These are phyloP conservation scores for Annulohypoxylon stygium DNA, from an alignment of 495 filamentous ascomycete genomes.

Conservation along the genomic window DNA sequence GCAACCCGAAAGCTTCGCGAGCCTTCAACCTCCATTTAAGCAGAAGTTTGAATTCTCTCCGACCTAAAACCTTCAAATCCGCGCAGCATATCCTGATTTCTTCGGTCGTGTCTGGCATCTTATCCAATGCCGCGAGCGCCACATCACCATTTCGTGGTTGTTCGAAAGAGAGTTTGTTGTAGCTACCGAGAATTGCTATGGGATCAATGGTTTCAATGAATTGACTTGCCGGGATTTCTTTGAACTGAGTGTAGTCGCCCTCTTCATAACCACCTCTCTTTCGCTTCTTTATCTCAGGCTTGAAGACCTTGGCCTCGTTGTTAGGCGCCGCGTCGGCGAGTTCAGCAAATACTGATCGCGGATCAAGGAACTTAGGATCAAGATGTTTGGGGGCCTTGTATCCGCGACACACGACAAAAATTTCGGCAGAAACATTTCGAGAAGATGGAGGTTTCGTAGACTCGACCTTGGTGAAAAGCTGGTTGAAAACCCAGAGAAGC, in stretches of 20 bases:
- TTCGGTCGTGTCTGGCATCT: conserved; percentile 90
- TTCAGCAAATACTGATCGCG: conserved; percentile 93
- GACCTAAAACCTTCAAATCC: conserved; percentile 90
- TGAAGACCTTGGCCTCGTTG: conserved; percentile 97
- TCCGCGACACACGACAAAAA: conserved; percentile 95
- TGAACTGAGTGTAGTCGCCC: conserved; percentile 92
- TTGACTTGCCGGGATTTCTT: conserved; percentile 86
- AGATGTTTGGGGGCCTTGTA: conserved; percentile 90
- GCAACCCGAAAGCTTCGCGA: conserved; percentile 90
- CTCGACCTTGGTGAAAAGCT: conserved; percentile 93
- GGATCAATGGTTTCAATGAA: conserved; percentile 97
- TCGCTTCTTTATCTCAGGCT: conserved; percentile 95
- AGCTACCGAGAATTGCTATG: conserved; percentile 91
- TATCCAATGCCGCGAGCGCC: conserved; percentile 85
- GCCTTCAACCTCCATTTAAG: conserved; percentile 92
- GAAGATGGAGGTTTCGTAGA: conserved; percentile 97
- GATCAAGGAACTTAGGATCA: conserved; percentile 93
- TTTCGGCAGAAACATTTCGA: conserved; percentile 95
- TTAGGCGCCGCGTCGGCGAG: conserved; percentile 90
- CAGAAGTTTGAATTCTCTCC: conserved; percentile 94
- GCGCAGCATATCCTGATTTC: conserved; percentile 88
- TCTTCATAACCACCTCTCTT: conserved; percentile 98
- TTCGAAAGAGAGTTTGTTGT: conserved; percentile 85
- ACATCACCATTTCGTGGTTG: conserved; percentile 84
- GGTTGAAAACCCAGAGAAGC: conserved; percentile 97